phyloP scores from a whole-genome alignment of 768 basidiomycete species.

The Naganishia antarctica region DNA sequence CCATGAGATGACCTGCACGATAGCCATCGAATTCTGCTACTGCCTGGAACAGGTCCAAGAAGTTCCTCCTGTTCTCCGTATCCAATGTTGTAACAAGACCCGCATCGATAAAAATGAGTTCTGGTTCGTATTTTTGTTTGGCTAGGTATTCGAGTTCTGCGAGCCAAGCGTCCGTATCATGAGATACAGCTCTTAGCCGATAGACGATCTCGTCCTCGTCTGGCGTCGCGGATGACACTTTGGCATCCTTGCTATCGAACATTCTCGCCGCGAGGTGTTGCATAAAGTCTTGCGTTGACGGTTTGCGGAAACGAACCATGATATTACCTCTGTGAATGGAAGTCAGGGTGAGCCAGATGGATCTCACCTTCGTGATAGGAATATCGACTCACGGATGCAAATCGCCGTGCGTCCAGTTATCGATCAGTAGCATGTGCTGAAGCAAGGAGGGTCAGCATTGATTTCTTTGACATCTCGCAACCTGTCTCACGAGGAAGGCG shows the following conservation, averaged over 20 bases:
- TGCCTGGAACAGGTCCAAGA: slow-evolving; percentile 92
- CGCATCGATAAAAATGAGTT: slow-evolving; percentile 93
- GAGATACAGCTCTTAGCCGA: slow-evolving; percentile 60
- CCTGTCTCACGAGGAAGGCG: slow-evolving; percentile 73
- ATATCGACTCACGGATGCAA: slow-evolving; percentile 48
- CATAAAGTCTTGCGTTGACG: slow-evolving; percentile 63
- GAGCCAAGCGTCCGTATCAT: slow-evolving; percentile 62
- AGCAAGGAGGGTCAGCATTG: slow-evolving; percentile 12
- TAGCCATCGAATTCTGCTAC: slow-evolving; percentile 97
- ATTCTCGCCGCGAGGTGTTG: slow-evolving; percentile 59
- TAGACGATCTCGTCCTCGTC: slow-evolving; percentile 57
- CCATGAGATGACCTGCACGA: slow-evolving; percentile 88
- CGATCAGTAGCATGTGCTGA: slow-evolving; percentile 94
- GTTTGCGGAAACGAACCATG: slow-evolving; percentile 91
- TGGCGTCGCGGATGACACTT: slow-evolving; percentile 33
- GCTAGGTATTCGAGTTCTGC: slow-evolving; percentile 62
- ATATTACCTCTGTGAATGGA: slow-evolving; percentile 74
- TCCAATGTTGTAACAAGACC: slow-evolving; percentile 87
- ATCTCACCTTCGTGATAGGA: too few species aligned
- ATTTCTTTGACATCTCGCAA: not conserved
- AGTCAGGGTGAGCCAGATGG: not conserved
- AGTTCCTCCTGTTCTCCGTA: slow-evolving; percentile 76
- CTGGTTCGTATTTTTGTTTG: slow-evolving; percentile 75
- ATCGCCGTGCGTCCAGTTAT: slow-evolving; percentile 85
- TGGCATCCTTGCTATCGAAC: slow-evolving; percentile 52